Conservation (phyloP, 768 basidiomycete genomes). For the Amanita rubescens region DNA sequence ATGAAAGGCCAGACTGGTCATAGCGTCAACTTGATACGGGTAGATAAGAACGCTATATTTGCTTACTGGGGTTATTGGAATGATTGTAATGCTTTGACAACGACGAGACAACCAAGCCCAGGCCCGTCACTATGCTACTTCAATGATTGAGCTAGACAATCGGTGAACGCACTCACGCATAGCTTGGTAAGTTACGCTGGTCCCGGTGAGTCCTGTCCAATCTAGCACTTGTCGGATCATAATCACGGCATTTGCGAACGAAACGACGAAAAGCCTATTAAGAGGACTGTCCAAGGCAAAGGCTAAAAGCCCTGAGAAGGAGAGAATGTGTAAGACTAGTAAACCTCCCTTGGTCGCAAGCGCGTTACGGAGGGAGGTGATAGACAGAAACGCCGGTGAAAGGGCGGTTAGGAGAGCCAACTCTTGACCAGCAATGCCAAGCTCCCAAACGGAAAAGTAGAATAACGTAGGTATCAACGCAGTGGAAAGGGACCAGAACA, state of each 20-base stretch:
- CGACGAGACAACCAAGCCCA: constrained; percentile 61
- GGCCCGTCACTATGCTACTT: constrained; percentile 41
- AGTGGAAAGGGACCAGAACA: constrained; percentile 82
- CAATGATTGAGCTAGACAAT: neutral
- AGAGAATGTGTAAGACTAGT: constrained; percentile 38
- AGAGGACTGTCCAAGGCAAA: constrained; percentile 44
- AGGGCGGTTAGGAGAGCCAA: constrained; percentile 65
- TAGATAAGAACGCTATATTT: neutral
- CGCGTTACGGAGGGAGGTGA: constrained; percentile 36
- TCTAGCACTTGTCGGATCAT: constrained; percentile 44
- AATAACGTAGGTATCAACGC: constrained; percentile 73
- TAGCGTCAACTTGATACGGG: constrained; percentile 2
- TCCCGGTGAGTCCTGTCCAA: constrained; percentile 36
- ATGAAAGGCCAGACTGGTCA: constrained; percentile 71
- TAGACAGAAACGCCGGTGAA: constrained; percentile 55
- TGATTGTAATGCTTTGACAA: constrained; percentile 73
- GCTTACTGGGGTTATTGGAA: constrained; percentile 69
- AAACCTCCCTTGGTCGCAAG: constrained; percentile 42
- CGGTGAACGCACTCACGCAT: constrained; percentile 29
- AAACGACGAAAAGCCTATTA: constrained; percentile 50
- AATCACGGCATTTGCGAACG: constrained; percentile 41
- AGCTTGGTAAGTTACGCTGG: constrained; percentile 38
- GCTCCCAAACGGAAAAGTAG: constrained; percentile 90
- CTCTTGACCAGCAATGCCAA: constrained; percentile 79
- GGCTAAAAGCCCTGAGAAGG: constrained; percentile 45